Conservation (phyloP, 331 rosid genomes). For the Malus hybrid region DNA sequence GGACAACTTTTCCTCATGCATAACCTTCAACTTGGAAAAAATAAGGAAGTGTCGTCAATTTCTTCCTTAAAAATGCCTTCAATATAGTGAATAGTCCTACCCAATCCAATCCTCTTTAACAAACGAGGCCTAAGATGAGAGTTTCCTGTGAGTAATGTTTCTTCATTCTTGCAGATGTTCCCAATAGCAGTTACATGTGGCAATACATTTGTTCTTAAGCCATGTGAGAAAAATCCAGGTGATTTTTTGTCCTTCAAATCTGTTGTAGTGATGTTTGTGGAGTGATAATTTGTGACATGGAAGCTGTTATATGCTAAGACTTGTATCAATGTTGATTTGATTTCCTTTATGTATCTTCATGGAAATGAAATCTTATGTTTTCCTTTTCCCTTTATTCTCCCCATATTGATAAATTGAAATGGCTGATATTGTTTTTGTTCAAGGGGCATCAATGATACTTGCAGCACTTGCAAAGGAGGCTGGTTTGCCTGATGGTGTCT, state of each 20-base stretch:
- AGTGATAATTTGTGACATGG: neutral
- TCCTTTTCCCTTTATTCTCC: neutral
- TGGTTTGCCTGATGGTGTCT: conserved; percentile 62
- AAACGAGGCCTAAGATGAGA: neutral
- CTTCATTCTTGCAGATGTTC: conserved; percentile 50
- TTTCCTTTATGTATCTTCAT: neutral
- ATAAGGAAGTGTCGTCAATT: too few relatives aligned
- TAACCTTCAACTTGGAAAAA: too few relatives aligned
- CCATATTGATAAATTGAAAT: neutral
- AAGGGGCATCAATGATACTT: conserved; percentile 59
- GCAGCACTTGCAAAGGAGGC: conserved; percentile 62
- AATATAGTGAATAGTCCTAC: too few relatives aligned
- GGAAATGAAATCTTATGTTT: conserved; percentile 2
- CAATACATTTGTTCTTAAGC: conserved; percentile 66
- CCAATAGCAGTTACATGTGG: conserved; percentile 73
- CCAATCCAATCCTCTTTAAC: too few relatives aligned
- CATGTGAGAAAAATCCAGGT: conserved; percentile 77
- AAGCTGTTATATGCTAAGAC: neutral
- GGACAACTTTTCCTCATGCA: too few relatives aligned
- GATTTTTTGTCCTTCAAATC: neutral
- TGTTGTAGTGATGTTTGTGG: neutral
- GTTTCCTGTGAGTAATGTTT: conserved; percentile 9
- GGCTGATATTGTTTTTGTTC: conserved; percentile 9
- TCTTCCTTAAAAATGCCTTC: too few relatives aligned
- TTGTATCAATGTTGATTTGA: neutral